A percentile compares a stretch with the other conserved stretches of the same genome.
Conservation (phyloP, 192 early-diverging fungal species). For the Linnemannia exigua region DNA sequence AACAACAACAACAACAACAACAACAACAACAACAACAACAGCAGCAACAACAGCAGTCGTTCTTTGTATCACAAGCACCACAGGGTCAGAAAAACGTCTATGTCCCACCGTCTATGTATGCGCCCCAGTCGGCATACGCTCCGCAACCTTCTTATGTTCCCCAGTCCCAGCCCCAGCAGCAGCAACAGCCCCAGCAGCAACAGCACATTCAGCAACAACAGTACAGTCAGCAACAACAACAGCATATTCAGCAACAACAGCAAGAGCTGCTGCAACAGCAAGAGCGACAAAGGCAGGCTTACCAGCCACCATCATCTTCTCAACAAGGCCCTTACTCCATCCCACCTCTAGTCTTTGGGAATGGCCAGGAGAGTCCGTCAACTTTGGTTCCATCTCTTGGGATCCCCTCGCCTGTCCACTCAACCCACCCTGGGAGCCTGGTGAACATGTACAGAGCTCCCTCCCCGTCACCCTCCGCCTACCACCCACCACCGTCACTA, state of each 20-base stretch:
- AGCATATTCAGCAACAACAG: conserved; percentile 11
- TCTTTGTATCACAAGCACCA: conserved; percentile 2
- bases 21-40: not conserved
- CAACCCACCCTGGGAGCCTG: not conserved
- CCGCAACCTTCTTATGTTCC: conserved; percentile 10
- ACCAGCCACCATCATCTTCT: not conserved
- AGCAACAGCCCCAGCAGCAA: not conserved
- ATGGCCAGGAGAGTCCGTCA: conserved; percentile 21
- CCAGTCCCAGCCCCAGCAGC: not conserved
- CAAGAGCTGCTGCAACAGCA: conserved; percentile 4
- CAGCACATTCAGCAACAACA: not conserved
- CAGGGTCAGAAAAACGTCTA: not conserved
- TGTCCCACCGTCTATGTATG: conserved; percentile 1
- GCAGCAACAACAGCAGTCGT: conserved; percentile 10
- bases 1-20: too few species aligned
- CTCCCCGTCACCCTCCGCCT: conserved; percentile 2
- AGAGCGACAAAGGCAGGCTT: not conserved
- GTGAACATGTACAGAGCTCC: not conserved
- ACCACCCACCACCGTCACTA: not conserved
- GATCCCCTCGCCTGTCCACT: conserved; percentile 20
- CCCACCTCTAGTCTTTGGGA: not conserved
- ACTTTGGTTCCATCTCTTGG: conserved; percentile 19
- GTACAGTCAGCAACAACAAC: not conserved
- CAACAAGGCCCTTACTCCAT: not conserved
- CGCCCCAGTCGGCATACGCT: not conserved